phyloP scores from a whole-genome alignment of 2,329 filamentous ascomycete species.

The Aspergillus tamarii region DNA sequence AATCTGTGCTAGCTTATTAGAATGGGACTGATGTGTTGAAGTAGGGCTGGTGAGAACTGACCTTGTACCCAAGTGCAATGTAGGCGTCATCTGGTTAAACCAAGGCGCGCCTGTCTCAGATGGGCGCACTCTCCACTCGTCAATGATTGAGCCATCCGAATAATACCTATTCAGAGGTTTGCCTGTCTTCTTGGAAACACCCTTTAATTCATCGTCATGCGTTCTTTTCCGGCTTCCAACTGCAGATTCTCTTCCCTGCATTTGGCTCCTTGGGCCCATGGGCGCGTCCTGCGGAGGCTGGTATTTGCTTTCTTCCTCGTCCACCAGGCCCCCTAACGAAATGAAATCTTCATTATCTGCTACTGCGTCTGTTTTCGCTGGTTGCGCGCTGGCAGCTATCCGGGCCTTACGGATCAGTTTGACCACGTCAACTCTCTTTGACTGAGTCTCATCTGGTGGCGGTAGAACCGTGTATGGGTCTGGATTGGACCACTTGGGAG shows the following conservation, averaged over 20 bases:
- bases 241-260: conserved; percentile 44
- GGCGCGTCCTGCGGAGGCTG: conserved; percentile 42
- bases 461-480: conserved; percentile 90
- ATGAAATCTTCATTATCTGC: conserved; percentile 79
- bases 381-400: conserved; percentile 56
- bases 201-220: conserved; percentile 68
- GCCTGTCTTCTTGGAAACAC: conserved; percentile 55
- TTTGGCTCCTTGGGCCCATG: conserved; percentile 36
- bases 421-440: conserved; percentile 84
- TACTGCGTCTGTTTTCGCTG: conserved; percentile 58
- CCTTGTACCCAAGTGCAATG: conserved; percentile 39
- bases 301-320: conserved; percentile 46
- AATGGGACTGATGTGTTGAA: neutral
- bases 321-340: conserved; percentile 72
- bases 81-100: conserved; percentile 43
- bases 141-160: conserved; percentile 54
- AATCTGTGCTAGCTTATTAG: conserved; percentile 57
- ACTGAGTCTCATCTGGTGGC: conserved; percentile 70
- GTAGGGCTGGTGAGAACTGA: conserved; percentile 22
- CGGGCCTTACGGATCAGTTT: conserved; percentile 90
- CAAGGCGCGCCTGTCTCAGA: conserved; percentile 62
- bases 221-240: conserved; percentile 75
- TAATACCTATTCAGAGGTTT: conserved; percentile 58
- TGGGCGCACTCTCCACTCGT: conserved; percentile 56
- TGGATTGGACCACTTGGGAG: conserved; percentile 91